A percentile compares a stretch with the other conserved stretches of the same genome.
These are phyloP conservation scores for Triangularia verruculosa DNA, from an alignment of 2,329 filamentous ascomycete species.

Conservation along the genomic window DNA sequence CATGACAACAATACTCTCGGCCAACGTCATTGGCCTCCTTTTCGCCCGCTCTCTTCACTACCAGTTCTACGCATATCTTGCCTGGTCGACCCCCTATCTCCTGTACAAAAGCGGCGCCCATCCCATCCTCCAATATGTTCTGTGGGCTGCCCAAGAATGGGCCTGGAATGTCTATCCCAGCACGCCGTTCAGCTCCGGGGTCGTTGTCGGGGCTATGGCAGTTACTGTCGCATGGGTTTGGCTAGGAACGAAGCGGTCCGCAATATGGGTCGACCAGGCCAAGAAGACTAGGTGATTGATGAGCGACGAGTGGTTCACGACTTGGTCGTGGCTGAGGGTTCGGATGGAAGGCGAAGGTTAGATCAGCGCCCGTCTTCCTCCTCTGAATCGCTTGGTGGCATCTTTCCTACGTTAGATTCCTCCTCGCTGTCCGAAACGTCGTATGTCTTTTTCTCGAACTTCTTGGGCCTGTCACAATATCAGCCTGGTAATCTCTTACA, in stretches of 20 bases:
- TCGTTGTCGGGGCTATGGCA: conserved; percentile 69
- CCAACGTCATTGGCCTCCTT: conserved; percentile 75
- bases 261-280: conserved; percentile 30
- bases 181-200: conserved; percentile 50
- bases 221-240: conserved; percentile 63
- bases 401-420: conserved; percentile 76
- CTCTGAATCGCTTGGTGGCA: conserved; percentile 80
- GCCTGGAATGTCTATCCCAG: conserved; percentile 96
- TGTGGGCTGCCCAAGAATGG: conserved; percentile 83
- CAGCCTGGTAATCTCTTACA: conserved; percentile 12
- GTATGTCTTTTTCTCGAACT: conserved; percentile 67
- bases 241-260: conserved; percentile 46
- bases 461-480: conserved; percentile 63
- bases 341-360: background rate
- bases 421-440: conserved; percentile 62
- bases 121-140: conserved; percentile 61
- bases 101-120: conserved; percentile 75
- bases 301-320: background rate
- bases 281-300: conserved; percentile 19
- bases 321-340: background rate
- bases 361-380: conserved; percentile 50
- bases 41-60: conserved; percentile 90
- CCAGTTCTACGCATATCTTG: conserved; percentile 90
- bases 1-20: conserved; percentile 71
- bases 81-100: conserved; percentile 84